These are phyloP conservation scores for Trichoderma koningiopsis DNA, from an alignment of 2,329 filamentous ascomycete species.

Conservation along the genomic window DNA sequence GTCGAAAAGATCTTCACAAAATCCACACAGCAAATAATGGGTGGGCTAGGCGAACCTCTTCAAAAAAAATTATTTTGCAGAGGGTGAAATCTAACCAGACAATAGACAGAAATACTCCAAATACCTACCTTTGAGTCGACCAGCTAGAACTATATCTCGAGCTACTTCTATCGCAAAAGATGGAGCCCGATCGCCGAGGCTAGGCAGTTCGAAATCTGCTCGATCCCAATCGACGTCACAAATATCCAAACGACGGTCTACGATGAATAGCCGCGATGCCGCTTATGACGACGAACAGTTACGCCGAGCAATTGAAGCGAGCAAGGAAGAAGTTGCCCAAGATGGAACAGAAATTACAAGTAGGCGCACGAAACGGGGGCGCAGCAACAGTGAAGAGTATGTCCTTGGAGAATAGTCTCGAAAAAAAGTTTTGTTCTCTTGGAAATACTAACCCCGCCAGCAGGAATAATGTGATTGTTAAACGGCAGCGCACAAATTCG, in stretches of 20 bases:
- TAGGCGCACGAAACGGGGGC: constrained; percentile 75
- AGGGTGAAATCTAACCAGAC: neutral
- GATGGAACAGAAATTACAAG: constrained; percentile 54
- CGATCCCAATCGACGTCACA: constrained; percentile 55
- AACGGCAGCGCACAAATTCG: constrained; percentile 82
- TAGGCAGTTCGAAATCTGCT: constrained; percentile 58
- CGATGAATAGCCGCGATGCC: constrained; percentile 95
- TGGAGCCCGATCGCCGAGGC: constrained; percentile 55
- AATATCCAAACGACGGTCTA: constrained; percentile 82
- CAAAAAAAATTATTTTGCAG: neutral
- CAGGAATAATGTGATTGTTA: constrained; percentile 71
- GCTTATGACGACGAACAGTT: constrained; percentile 94
- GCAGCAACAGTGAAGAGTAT: constrained; percentile 94
- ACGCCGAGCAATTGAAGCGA: constrained; percentile 88
- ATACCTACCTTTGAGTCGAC: constrained; percentile 62
- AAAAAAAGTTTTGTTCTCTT: neutral
- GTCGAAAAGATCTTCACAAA: constrained; percentile 87
- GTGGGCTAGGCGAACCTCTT: constrained; percentile 59
- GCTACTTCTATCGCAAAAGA: constrained; percentile 69
- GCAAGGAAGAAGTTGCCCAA: constrained; percentile 73
- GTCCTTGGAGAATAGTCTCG: constrained; percentile 41
- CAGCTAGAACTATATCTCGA: constrained; percentile 59
- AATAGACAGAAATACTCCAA: constrained; percentile 66
- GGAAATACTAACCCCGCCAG: neutral
- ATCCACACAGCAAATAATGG: constrained; percentile 79